Conservation (phyloP, 768 basidiomycete species). For the Coprinopsis strossmayeri region DNA sequence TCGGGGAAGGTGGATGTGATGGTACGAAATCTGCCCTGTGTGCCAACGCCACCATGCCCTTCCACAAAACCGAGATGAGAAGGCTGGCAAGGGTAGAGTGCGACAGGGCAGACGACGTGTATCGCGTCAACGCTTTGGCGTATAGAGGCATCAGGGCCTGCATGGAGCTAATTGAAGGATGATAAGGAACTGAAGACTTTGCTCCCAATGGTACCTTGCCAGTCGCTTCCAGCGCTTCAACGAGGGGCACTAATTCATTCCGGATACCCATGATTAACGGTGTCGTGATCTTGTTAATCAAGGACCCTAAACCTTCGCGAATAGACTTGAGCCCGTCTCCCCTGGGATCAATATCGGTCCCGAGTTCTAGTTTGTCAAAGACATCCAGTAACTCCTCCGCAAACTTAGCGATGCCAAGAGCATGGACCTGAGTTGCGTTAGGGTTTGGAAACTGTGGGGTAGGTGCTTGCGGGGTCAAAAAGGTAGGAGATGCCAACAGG, state of each 20-base stretch:
- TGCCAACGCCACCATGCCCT: constrained; percentile 61
- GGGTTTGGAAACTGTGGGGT: constrained; percentile 43
- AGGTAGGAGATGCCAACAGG: constrained; percentile 56
- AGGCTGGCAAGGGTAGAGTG: constrained; percentile 63
- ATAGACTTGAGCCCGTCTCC: constrained; percentile 64
- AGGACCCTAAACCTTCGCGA: constrained; percentile 63
- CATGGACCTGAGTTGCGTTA: constrained; percentile 67
- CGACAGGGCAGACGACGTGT: constrained; percentile 44
- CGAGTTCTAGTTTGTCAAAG: constrained; percentile 62
- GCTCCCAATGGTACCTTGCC: constrained; percentile 23
- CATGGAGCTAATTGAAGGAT: constrained; percentile 56
- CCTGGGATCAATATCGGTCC: constrained; percentile 52
- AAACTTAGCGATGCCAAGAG: constrained; percentile 60
- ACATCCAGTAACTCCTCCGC: constrained; percentile 67
- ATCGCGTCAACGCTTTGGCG: constrained; percentile 47
- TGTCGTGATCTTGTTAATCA: constrained; percentile 59
- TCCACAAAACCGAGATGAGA: constrained; percentile 72
- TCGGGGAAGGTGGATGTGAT: constrained; percentile 32
- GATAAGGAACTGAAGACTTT: constrained; percentile 31
- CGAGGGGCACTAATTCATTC: constrained; percentile 50
- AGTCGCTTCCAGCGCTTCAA: constrained; percentile 52
- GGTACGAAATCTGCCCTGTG: constrained; percentile 43
- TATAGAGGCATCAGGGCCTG: constrained; percentile 60
- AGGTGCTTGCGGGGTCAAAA: constrained; percentile 45
- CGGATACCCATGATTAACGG: constrained; percentile 60